Percentiles rank a stretch among this genome's conserved stretches.
Conservation (phyloP, 495 filamentous ascomycete species). For the Penicillium parvum region DNA sequence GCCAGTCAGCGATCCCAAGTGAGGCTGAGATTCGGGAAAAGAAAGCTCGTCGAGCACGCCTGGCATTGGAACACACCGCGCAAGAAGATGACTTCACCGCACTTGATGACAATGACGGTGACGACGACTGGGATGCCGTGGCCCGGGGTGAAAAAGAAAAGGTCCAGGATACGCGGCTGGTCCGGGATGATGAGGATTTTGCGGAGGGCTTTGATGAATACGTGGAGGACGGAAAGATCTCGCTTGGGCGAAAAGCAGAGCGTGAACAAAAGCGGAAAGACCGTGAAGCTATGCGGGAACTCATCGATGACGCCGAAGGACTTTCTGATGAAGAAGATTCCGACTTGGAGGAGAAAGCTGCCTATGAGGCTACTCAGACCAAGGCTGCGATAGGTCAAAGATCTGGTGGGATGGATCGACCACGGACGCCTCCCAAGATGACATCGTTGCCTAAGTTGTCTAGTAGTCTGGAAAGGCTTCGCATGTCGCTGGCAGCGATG, state of each 20-base stretch:
- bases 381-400: conserved; percentile 71
- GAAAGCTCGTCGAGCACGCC: conserved; percentile 77
- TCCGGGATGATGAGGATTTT: conserved; percentile 88
- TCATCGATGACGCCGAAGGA: conserved; percentile 77
- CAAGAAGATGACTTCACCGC: conserved; percentile 77
- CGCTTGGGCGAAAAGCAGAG: conserved; percentile 76
- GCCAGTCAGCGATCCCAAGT: conserved; percentile 59
- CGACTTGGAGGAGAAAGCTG: conserved; percentile 72
- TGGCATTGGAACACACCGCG: conserved; percentile 67
- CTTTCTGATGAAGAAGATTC: conserved; percentile 65
- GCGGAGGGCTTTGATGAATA: conserved; percentile 93
- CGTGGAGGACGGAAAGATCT: conserved; percentile 75
- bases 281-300: conserved; percentile 71
- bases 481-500: conserved; percentile 50
- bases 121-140: conserved; percentile 43
- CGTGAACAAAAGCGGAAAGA: conserved; percentile 63
- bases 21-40: conserved; percentile 89
- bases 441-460: conserved; percentile 53
- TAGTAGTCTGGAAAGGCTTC: conserved; percentile 46
- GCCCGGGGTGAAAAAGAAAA: conserved; percentile 36
- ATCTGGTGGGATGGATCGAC: conserved; percentile 38
- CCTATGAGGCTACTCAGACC: conserved; percentile 87
- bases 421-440: conserved; percentile 54
- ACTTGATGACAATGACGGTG: conserved; percentile 49
- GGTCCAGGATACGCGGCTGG: conserved; percentile 62